Percentiles rank a stretch among this genome's conserved stretches.
Conservation (phyloP, 2,329 filamentous ascomycete species). For the Colletotrichum sp. region DNA sequence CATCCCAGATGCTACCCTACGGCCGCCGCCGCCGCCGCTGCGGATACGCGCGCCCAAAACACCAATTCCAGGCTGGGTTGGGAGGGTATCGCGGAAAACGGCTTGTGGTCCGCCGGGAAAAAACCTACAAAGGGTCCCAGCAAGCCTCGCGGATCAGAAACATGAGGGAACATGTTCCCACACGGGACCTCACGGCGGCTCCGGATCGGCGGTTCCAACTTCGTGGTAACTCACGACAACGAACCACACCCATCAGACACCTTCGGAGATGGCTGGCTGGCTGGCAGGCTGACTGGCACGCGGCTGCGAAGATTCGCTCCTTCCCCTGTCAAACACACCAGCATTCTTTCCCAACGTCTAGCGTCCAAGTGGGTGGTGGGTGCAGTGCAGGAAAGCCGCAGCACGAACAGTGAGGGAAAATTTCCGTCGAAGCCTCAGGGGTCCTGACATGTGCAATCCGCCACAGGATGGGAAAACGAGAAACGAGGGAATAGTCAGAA, state of each 20-base stretch:
- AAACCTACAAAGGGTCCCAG: background rate
- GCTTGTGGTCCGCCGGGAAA: background rate
- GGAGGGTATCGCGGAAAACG: background rate
- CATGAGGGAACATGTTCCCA: background rate
- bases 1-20: background rate
- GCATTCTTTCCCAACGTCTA: background rate
- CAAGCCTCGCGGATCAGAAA: background rate
- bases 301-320: background rate
- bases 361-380: background rate
- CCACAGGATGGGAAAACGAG: background rate
- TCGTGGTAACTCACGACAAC: background rate
- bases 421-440: background rate
- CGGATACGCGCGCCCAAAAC: background rate
- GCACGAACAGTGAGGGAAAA: background rate
- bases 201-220: slow-evolving; percentile 16
- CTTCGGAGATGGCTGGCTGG: background rate
- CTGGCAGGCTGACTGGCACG: background rate
- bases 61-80: background rate
- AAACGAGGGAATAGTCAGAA: slow-evolving; percentile 7
- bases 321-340: background rate
- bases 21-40: background rate
- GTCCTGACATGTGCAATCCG: background rate
- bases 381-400: background rate
- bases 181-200: slow-evolving; percentile 9
- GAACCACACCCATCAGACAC: background rate